Percentiles rank a stretch among this genome's conserved stretches.
Evolutionary conservation across 2,329 filamentous ascomycete species (phyloP).

Genomic region (Diaporthe destruens): DNA sequence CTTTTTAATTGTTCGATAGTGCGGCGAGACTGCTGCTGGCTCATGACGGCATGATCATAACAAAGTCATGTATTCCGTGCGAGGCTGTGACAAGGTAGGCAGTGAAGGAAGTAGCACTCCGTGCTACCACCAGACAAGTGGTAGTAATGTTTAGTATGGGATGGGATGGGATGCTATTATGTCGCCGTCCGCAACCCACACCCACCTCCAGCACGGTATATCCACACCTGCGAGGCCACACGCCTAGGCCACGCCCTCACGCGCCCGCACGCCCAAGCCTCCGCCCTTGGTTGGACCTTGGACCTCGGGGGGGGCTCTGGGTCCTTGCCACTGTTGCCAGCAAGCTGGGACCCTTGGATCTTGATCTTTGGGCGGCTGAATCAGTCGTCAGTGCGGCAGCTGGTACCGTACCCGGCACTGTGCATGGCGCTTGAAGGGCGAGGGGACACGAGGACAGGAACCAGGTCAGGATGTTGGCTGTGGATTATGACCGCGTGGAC

Average conservation of each 20-base stretch:
- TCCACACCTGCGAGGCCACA: slow-evolving; percentile 6
- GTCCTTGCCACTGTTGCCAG: too few species aligned
- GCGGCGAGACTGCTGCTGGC: neutral
- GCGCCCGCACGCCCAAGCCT: slow-evolving; percentile 16
- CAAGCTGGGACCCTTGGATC: neutral
- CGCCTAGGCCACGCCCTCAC: slow-evolving; percentile 2
- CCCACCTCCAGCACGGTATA: slow-evolving; percentile 3
- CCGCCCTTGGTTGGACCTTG: slow-evolving; percentile 10
- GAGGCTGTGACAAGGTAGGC: neutral
- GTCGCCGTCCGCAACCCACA: slow-evolving; percentile 18
- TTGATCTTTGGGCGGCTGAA: slow-evolving; percentile 22
- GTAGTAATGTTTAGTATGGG: neutral
- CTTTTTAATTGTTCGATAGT: slow-evolving; percentile 28
- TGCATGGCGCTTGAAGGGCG: slow-evolving; percentile 1
- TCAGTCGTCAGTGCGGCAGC: slow-evolving; percentile 26
- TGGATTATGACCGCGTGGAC: slow-evolving; percentile 18
- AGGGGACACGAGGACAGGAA: neutral
- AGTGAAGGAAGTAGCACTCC: neutral
- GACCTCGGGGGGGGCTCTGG: neutral
- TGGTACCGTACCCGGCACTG: slow-evolving; percentile 22
- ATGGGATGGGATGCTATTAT: neutral
- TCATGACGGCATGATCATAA: slow-evolving; percentile 24
- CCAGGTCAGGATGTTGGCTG: slow-evolving; percentile 20
- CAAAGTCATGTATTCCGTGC: neutral
- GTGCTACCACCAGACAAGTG: neutral